A percentile compares a stretch with the other conserved stretches of the same genome.
These are phyloP conservation scores for Lathyrus tuberosus DNA, from an alignment of 306 rosid species.

Conservation along the genomic window DNA sequence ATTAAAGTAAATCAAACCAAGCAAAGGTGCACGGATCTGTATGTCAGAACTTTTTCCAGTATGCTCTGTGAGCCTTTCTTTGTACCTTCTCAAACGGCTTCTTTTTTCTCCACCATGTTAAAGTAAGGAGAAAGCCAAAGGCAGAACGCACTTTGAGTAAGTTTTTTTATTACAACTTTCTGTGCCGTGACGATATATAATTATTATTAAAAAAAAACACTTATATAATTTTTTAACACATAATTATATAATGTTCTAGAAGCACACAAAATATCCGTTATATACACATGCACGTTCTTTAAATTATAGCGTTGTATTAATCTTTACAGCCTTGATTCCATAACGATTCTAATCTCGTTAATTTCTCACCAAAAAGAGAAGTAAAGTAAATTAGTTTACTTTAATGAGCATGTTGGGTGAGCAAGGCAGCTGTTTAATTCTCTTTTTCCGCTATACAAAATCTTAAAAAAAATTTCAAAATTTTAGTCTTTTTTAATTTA, in stretches of 20 bases:
- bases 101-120: no score
- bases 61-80: background rate
- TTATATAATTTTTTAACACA: background rate
- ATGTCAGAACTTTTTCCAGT: conserved; percentile 1
- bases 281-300: background rate
- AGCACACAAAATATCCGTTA: background rate
- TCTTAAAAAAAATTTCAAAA: no score
- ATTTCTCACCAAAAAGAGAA: background rate
- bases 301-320: background rate
- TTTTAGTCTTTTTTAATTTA: no score
- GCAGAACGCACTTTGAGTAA: no score
- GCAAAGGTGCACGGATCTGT: background rate
- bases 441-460: no score
- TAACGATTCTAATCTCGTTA: background rate
- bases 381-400: no score
- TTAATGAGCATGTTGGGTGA: no score
- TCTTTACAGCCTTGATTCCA: conserved; percentile 9
- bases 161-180: background rate
- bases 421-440: no score
- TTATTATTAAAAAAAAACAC: no score
- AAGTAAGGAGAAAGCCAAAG: no score
- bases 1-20: background rate
- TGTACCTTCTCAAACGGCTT: conserved; percentile 20
- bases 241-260: background rate
- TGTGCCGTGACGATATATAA: background rate